Evolutionary conservation across 257 asterid genomes (phyloP).

Genomic region (Verbascum thapsus): DNA sequence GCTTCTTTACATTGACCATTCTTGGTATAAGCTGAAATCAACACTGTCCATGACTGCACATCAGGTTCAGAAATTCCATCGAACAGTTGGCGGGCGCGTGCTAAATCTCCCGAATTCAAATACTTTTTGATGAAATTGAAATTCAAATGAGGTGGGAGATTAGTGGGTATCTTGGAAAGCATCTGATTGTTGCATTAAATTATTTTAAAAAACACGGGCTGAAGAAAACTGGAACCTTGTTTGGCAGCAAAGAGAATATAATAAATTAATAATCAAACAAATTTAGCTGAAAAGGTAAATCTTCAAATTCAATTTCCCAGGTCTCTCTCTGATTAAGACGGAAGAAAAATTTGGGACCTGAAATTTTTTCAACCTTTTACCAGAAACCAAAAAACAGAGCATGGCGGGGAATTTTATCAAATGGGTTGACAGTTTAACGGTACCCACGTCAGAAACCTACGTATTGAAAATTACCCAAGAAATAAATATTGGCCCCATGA

Average conservation of each 20-base stretch:
- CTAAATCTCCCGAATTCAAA: constrained; percentile 37
- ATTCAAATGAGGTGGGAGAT: constrained; percentile 43
- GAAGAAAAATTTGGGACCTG: neutral
- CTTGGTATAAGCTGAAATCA: constrained; percentile 53
- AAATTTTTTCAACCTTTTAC: neutral
- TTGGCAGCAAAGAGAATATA: neutral
- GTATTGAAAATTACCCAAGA: no score
- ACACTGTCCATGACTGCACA: constrained; percentile 50
- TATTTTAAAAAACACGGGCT: neutral
- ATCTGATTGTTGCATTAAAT: constrained; percentile 25
- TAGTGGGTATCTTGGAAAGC: constrained; percentile 40
- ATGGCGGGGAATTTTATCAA: neutral
- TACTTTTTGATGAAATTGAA: constrained; percentile 34
- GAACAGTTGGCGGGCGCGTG: constrained; percentile 52
- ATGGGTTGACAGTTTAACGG: no score
- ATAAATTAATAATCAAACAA: neutral
- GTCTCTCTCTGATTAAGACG: no score
- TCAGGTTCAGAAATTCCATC: constrained; percentile 49
- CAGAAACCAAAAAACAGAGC: constrained; percentile 15
- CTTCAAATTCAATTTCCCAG: neutral
- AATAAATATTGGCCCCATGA: no score
- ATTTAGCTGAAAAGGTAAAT: neutral
- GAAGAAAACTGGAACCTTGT: neutral
- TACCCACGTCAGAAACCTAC: no score
- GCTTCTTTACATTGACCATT: constrained; percentile 43